Evolutionary conservation across 2,329 filamentous ascomycete species (phyloP).

Genomic region (Leptographium lundbergii): DNA sequence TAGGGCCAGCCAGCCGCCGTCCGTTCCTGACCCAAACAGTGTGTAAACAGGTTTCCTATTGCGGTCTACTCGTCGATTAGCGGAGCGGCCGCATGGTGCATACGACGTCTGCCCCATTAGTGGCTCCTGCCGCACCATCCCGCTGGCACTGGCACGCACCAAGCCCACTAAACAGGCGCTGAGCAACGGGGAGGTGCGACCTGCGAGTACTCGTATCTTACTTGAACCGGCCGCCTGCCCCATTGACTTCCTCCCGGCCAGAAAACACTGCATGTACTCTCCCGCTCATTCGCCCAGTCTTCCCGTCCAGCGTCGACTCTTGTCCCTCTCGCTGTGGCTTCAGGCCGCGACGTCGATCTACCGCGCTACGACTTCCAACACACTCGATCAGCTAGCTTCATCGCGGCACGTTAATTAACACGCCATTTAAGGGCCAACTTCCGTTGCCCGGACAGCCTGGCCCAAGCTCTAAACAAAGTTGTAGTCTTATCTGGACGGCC

Average conservation of each 20-base stretch:
- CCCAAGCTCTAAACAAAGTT: conserved; percentile 10
- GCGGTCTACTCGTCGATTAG: neutral
- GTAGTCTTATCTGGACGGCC: conserved; percentile 1
- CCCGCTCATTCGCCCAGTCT: too few species aligned
- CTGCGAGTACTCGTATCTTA: neutral
- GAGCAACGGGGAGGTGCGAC: neutral
- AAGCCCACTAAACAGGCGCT: neutral
- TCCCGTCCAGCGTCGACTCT: neutral
- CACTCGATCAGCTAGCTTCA: neutral
- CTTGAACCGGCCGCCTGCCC: neutral
- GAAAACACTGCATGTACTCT: neutral
- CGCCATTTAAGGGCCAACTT: neutral
- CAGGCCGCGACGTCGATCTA: neutral
- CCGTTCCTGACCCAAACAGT: neutral
- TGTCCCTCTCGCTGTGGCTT: neutral
- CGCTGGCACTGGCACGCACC: neutral
- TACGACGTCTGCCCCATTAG: neutral
- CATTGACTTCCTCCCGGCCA: neutral
- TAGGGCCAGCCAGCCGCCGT: too few species aligned
- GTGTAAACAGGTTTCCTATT: neutral
- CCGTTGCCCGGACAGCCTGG: conserved; percentile 14
- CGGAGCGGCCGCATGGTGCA: neutral
- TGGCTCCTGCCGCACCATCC: neutral
- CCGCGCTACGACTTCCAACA: neutral
- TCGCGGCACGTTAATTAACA: neutral